phyloP scores from a whole-genome alignment of 2,329 filamentous ascomycete species.

The Aciculosporium take region DNA sequence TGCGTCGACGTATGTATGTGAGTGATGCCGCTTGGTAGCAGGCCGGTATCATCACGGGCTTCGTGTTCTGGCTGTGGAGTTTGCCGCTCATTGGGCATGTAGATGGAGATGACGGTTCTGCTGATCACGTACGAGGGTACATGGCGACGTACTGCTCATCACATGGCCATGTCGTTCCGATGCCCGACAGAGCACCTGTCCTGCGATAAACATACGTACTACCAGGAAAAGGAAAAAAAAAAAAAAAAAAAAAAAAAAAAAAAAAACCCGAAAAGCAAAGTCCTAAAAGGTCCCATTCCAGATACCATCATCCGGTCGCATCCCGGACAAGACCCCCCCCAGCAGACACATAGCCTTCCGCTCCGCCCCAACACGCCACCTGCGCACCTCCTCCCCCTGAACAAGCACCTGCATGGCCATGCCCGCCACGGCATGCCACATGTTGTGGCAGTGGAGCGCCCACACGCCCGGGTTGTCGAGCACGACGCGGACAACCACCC shows the following conservation, averaged over 20 bases:
- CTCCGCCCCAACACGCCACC: slow-evolving; percentile 13
- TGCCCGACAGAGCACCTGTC: too few species aligned
- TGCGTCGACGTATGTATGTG: too few species aligned
- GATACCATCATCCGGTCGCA: slow-evolving; percentile 20
- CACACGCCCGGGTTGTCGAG: slow-evolving; percentile 44
- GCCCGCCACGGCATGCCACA: slow-evolving; percentile 44
- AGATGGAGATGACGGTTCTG: too few species aligned
- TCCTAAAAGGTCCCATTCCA: slow-evolving; percentile 22
- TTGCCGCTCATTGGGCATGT: too few species aligned
- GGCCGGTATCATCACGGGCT: too few species aligned
- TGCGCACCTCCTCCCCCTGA: slow-evolving; percentile 14
- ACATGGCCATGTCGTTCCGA: too few species aligned
- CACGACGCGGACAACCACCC: slow-evolving; percentile 38
- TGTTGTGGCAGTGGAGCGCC: slow-evolving; percentile 45
- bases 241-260: background rate
- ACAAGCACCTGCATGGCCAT: slow-evolving; percentile 44
- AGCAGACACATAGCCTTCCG: slow-evolving; percentile 16
- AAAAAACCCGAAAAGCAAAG: background rate
- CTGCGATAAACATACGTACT: too few species aligned
- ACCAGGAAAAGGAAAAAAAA: background rate
- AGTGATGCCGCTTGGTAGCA: too few species aligned
- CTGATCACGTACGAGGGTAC: too few species aligned
- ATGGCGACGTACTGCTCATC: too few species aligned
- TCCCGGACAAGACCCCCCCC: slow-evolving; percentile 17
- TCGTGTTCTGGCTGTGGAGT: too few species aligned